Evolutionary conservation across 2,329 filamentous ascomycete genomes (phyloP), one percentile per base, ranked within the genome.

Genomic region (Apiospora phragmitis): DNA sequence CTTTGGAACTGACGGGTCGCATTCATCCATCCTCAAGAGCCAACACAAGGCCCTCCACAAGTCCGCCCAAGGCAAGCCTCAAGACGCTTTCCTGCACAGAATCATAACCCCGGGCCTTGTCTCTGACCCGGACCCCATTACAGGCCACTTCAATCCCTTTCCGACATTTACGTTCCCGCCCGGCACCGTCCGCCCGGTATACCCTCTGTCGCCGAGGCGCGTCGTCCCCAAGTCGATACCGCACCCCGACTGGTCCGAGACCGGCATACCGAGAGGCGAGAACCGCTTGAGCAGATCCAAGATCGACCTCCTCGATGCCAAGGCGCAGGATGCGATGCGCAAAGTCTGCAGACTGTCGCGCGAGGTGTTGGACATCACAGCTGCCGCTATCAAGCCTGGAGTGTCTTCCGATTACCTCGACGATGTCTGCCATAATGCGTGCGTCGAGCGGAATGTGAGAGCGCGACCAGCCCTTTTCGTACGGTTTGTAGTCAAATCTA

Each of bases 381-480:
- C 90, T 2, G 85, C 87, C n/a, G 92, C 88, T 69, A 80, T 88
- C 43, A 90, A 88, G 79, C 92, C 92, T 38, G 92, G 92, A 49
- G 88, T 94, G 9, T 93, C 92, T 2, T 94, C 92, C 5, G 92
- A 94, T 77, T 88, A 93, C 74, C 90, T 94, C 71, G 92, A 94
- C 77, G 89, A 92, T 80, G 83, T 94, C 71, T 91, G 93, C 41
- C 92, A 94, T 82, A 91, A 93, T 73, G 92, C 92, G 68, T 93
- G 91, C 77, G 79, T 94, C 71, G 92, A 93, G 81, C 86, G 92
- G 81, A 85, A 94, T 71, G 92, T 94, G 83, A 83, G 83, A 83
- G 90, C 79, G n/a, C 38, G 55, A 38, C 55, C 35, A 2, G 21
- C 65, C 65, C 18, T 42, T 32, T 51, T 7, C 26, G 14, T 16